Evolutionary conservation across 257 asterid genomes (phyloP).

Genomic region (Marsdenia floribunda): DNA sequence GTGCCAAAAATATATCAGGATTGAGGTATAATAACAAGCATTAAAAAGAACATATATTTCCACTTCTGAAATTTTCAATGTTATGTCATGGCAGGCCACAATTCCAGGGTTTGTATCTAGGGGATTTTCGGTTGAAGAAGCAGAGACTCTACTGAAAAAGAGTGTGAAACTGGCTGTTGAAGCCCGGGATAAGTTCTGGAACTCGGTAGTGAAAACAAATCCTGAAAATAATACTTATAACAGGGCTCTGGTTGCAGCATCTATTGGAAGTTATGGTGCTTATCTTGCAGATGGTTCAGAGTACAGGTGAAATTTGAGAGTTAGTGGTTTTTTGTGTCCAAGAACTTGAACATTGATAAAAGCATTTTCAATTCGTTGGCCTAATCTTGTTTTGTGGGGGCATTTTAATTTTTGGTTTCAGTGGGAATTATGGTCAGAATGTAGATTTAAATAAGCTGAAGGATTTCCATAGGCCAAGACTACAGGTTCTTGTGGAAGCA

Average conservation of each 20-base stretch:
- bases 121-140: conserved; percentile 66
- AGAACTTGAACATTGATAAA: background rate
- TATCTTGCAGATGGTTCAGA: conserved; percentile 96
- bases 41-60: no score
- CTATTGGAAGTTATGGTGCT: conserved; percentile 89
- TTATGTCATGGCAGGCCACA: conserved; percentile 44
- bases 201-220: conserved; percentile 22
- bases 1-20: no score
- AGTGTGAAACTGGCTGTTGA: conserved; percentile 64
- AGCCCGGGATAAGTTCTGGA: conserved; percentile 72
- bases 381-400: background rate
- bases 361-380: background rate
- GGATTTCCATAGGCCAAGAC: conserved; percentile 70
- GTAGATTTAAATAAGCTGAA: conserved; percentile 52
- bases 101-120: conserved; percentile 64
- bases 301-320: conserved; percentile 39
- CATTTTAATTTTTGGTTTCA: conserved; percentile 16
- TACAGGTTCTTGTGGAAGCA: conserved; percentile 73
- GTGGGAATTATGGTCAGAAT: conserved; percentile 57
- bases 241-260: conserved; percentile 75
- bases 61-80: background rate
- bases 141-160: conserved; percentile 45
- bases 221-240: conserved; percentile 35
- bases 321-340: background rate
- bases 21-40: no score